Evolutionary conservation across 768 basidiomycete genomes (phyloP).

Genomic region (Fibroporia radiculosa): DNA sequence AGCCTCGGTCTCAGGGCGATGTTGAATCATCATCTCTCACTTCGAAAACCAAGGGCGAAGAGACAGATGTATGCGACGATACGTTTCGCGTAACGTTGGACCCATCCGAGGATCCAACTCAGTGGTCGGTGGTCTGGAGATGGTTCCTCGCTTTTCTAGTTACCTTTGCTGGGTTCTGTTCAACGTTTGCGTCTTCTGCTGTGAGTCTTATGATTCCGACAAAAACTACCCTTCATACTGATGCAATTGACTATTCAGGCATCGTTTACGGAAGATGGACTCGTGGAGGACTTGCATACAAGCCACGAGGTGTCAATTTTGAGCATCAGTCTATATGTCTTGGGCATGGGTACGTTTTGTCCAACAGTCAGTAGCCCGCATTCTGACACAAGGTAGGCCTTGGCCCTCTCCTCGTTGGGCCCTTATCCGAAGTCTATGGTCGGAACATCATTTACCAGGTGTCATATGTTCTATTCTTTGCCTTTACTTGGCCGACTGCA

Average conservation of each 20-base stretch:
- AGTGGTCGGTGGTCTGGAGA: slow-evolving; percentile 12
- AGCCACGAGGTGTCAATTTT: slow-evolving; percentile 44
- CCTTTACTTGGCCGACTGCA: slow-evolving; percentile 63
- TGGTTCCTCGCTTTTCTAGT: slow-evolving; percentile 20
- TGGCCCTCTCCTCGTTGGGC: slow-evolving; percentile 26
- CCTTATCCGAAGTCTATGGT: slow-evolving; percentile 49
- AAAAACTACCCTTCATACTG: not conserved
- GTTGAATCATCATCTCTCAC: too few species aligned
- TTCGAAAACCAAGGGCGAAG: too few species aligned
- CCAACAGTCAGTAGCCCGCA: not conserved
- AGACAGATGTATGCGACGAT: too few species aligned
- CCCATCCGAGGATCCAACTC: slow-evolving; percentile 19
- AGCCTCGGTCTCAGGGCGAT: too few species aligned
- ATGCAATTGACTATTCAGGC: slow-evolving; percentile 33
- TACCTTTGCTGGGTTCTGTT: slow-evolving; percentile 17
- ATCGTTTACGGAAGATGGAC: slow-evolving; percentile 53
- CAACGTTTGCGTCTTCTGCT: slow-evolving; percentile 48
- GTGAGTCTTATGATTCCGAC: slow-evolving; percentile 29
- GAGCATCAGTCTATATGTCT: slow-evolving; percentile 37
- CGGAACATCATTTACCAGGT: slow-evolving; percentile 50
- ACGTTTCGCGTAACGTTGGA: slow-evolving; percentile 15
- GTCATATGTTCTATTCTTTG: slow-evolving; percentile 54
- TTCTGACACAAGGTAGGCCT: slow-evolving; percentile 6
- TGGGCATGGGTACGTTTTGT: slow-evolving; percentile 24
- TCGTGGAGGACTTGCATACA: slow-evolving; percentile 45